Base-by-base conservation (phyloP, 148 eudicot genomes). In the Cornus controversa region DNA sequence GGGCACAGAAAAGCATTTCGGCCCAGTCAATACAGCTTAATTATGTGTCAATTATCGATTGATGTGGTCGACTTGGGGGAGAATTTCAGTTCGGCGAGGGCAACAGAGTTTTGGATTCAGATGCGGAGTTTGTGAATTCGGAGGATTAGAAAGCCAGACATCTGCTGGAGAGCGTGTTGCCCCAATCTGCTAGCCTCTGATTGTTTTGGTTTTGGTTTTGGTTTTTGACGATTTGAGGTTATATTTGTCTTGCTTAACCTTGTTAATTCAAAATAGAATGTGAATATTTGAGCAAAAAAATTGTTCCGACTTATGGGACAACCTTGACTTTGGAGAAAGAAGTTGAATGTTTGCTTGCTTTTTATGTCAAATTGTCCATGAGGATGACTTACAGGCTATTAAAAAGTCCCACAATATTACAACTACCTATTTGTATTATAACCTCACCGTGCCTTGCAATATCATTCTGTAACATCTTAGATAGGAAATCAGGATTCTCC, bases 21-120 rank as follows among this genome's bases (percentile, higher is more conserved):
- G 34, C 34, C 34, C 34, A 31, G 34, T 31, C 34, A 31, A 31
- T 1, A 31, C 34, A 31, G 34, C 34, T 31, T 31, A n/a, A n/a
- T n/a, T n/a, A n/a, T n/a, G n/a, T n/a, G n/a, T n/a, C n/a, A n/a
- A n/a, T n/a, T n/a, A 2, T 72, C 74, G 45, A 79, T 93, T 65
- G 85, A 82, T 63, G 82, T 86, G 81, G 2, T 93, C 26, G 87
- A 84, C 10, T 85, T 50, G 54, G 99, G 99, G 82, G 94, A 90
- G 81, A 93, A 93, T 78, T 93, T 95, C 69, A 93, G 96, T 1
- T 90, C 83, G 16, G 99, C 75, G 8, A 86, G 99, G 72, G 93
- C 94, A 0, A 95, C 93, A 81, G 99, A 97, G 69, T 95, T 85
- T 79, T 87, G 79, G 91, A 86, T 47, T 78, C 84, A 70, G 77